phyloP scores from a whole-genome alignment of 1,139 yeast genomes.

The Tardiomyces blankii region DNA sequence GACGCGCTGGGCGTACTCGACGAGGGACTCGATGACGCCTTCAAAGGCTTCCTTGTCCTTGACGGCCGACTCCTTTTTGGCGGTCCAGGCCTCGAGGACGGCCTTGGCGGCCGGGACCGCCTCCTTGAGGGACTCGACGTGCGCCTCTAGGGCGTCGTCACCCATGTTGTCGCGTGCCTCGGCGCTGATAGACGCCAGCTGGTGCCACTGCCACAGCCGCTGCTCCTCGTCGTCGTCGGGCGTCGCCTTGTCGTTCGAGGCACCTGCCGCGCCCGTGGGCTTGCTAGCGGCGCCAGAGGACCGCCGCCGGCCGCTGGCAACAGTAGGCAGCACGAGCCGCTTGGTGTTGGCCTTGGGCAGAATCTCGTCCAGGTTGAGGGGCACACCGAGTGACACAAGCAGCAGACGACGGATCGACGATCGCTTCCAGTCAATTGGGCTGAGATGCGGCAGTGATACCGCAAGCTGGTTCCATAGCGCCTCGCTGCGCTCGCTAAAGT shows the following conservation, averaged over 20 bases:
- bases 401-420: constrained; percentile 47
- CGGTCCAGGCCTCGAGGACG: constrained; percentile 40
- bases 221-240: constrained; percentile 8
- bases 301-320: background rate
- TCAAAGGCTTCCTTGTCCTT: constrained; percentile 56
- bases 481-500: constrained; percentile 14
- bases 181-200: constrained; percentile 22
- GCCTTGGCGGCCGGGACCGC: constrained; percentile 25
- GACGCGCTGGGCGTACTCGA: constrained; percentile 34
- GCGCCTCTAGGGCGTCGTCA: constrained; percentile 20
- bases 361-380: constrained; percentile 46
- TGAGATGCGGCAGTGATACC: constrained; percentile 12
- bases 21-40: constrained; percentile 57
- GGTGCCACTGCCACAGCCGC: constrained; percentile 18
- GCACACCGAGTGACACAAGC: constrained; percentile 46
- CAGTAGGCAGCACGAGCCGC: constrained; percentile 16
- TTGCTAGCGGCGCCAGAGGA: constrained; percentile 1
- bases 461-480: constrained; percentile 27
- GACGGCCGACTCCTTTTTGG: constrained; percentile 32
- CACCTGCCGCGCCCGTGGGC: background rate
- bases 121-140: constrained; percentile 16
- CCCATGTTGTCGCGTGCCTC: constrained; percentile 27
- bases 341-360: constrained; percentile 24
- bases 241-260: background rate
- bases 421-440: constrained; percentile 40